Evolutionary conservation across 2,329 filamentous ascomycete genomes (phyloP).

Genomic region (Aspergillus floridensis): DNA sequence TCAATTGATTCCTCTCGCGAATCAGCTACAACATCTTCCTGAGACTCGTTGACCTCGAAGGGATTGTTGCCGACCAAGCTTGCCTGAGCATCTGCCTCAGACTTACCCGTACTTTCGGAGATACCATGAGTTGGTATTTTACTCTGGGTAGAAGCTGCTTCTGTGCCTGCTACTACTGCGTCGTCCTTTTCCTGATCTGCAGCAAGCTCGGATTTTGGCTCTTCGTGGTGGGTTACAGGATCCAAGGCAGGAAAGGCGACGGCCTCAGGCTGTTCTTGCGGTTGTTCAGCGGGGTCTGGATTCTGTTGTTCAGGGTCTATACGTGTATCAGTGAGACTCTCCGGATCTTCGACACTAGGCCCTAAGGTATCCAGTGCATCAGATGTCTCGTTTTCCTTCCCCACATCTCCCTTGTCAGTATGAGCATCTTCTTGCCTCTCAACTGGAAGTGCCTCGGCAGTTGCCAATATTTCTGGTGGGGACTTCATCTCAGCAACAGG

Average conservation of each 20-base stretch:
- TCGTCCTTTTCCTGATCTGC: neutral
- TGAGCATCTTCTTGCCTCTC: neutral
- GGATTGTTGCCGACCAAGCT: neutral
- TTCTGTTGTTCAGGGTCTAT: neutral
- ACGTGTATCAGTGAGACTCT: neutral
- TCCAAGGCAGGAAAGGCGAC: neutral
- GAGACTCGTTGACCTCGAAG: neutral
- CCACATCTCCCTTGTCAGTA: neutral
- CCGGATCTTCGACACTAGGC: neutral
- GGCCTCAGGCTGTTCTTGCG: neutral
- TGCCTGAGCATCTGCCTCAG: neutral
- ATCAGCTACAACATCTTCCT: neutral
- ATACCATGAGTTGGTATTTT: neutral
- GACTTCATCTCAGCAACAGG: neutral
- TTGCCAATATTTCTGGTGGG: neutral
- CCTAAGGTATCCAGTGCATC: neutral
- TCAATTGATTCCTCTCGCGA: slow-evolving; percentile 3
- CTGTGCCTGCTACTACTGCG: neutral
- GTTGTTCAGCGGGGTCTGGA: neutral
- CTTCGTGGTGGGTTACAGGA: neutral
- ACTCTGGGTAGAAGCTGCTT: neutral
- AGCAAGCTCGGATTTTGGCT: neutral
- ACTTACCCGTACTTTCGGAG: neutral
- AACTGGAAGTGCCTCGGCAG: neutral
- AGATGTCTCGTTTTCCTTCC: neutral